Evolutionary conservation across 1,139 yeast species (phyloP), one percentile per base, ranked within the genome.

Genomic region (Yarrowia galli): DNA sequence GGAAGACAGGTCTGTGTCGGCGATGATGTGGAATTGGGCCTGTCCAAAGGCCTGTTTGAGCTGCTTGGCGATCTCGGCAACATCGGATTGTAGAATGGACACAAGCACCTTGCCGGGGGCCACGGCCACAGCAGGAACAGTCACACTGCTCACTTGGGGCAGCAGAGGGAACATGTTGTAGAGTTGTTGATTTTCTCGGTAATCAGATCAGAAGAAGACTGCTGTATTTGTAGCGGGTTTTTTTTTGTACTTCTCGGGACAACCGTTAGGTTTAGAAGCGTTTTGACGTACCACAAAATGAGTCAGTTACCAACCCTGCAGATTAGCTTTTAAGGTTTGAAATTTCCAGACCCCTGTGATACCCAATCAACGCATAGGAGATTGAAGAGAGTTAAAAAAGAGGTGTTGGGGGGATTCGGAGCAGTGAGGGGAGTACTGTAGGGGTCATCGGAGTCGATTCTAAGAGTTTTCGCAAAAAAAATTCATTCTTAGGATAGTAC

Each of bases 1-100:
- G 42, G 85, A 82, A 20, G 36, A 18, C 20, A 69, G 67, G 22
- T 67, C 66, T 22, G 69, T 36, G 49, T 53, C 49, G 35, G 68
- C 25, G 5, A 67, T 45, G 16, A 61, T 25, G 46, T 61, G 66
- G 25, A 61, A 61, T 23, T 61, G 66, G 56, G 46, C 56, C 56
- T 36, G 56, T 15, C 66, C 66, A 61, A 61, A 61, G 18, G 36
- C 46, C 43, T 20, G 16, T 6, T 61, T 61, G 28, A 61, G 56
- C 12, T 16, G n/a, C 3, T 12, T 7, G 12, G 56, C 66, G 16
- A 35, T 36, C 16, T 35, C 36, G 25, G 54, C 7, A 16, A 61
- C 66, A 9, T 58, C 64, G 28, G 23, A 2, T 18, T 61, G 66
- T 1, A 42, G 10, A 38, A 61, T 36, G 16, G 66, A 46, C 12